phyloP scores from a whole-genome alignment of 2,329 filamentous ascomycete genomes.

The Dactylonectria macrodidyma region DNA sequence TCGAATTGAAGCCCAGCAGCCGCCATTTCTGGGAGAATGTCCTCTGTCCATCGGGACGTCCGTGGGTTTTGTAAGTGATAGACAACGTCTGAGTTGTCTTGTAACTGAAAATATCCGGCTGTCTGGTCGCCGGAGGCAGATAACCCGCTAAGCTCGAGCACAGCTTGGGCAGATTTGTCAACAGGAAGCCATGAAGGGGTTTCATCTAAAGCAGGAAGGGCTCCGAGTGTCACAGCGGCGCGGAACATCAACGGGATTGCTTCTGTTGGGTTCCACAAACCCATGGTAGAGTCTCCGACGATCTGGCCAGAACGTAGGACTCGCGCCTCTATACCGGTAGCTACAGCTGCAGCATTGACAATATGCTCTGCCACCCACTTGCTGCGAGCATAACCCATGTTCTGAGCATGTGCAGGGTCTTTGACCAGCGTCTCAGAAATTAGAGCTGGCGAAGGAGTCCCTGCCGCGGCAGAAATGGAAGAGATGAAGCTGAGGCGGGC shows the following conservation, averaged over 20 bases:
- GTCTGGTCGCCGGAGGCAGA: slow-evolving; percentile 21
- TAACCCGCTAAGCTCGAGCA: slow-evolving; percentile 52
- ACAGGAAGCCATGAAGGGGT: slow-evolving; percentile 57
- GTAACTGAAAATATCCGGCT: slow-evolving; percentile 27
- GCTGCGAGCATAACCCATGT: slow-evolving; percentile 66
- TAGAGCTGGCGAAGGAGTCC: slow-evolving; percentile 53
- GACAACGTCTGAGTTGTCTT: slow-evolving; percentile 50
- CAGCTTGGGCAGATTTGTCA: slow-evolving; percentile 52
- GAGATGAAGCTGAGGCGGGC: slow-evolving; percentile 61
- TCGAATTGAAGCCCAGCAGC: slow-evolving; percentile 61
- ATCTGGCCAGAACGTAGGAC: slow-evolving; percentile 63
- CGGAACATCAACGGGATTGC: slow-evolving; percentile 65
- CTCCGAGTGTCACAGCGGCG: slow-evolving; percentile 61
- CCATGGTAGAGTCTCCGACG: slow-evolving; percentile 61
- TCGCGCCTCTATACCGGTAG: slow-evolving; percentile 50
- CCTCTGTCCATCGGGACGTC: slow-evolving; percentile 64
- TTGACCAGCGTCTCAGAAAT: slow-evolving; percentile 55
- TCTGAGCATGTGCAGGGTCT: slow-evolving; percentile 58
- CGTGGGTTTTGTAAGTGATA: slow-evolving; percentile 68
- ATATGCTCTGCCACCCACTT: slow-evolving; percentile 66
- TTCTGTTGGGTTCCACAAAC: slow-evolving; percentile 65
- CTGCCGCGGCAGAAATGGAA: slow-evolving; percentile 59
- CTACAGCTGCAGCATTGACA: slow-evolving; percentile 49
- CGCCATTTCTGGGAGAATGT: slow-evolving; percentile 67
- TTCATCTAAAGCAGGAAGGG: slow-evolving; percentile 60